These are phyloP conservation scores for Beauveria scarabaeidicola DNA, from an alignment of 2,329 filamentous ascomycete species.

Conservation along the genomic window DNA sequence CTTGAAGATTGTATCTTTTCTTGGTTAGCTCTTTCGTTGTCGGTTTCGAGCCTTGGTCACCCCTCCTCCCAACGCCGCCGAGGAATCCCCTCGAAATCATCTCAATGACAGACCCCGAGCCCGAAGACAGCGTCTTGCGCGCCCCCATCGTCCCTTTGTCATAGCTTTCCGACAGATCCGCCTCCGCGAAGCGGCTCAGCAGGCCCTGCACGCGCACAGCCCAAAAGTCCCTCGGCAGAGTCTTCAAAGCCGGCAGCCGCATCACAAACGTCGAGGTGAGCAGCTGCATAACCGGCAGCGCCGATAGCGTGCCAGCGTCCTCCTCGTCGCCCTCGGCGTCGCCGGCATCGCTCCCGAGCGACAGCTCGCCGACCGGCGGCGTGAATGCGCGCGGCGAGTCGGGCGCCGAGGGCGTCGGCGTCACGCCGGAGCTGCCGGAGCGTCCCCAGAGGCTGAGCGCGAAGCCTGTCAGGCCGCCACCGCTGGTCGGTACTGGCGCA, in stretches of 20 bases:
- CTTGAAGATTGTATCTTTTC: conserved; percentile 44
- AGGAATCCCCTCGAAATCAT: conserved; percentile 58
- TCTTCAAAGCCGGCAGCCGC: conserved; percentile 55
- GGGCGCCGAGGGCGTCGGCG: conserved; percentile 4
- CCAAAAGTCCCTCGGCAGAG: conserved; percentile 59
- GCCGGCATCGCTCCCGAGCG: conserved; percentile 9
- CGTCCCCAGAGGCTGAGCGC: conserved; percentile 8
- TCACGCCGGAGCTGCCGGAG: background rate
- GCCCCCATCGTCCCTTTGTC: conserved; percentile 69
- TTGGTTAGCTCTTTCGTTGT: conserved; percentile 13
- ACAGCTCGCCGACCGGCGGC: background rate
- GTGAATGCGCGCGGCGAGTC: conserved; percentile 1
- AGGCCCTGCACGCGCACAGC: conserved; percentile 50
- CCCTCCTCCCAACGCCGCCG: conserved; percentile 37
- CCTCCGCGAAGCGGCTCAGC: conserved; percentile 53
- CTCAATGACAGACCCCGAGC: conserved; percentile 60
- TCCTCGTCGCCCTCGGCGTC: conserved; percentile 19
- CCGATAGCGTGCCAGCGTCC: conserved; percentile 25
- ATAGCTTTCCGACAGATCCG: conserved; percentile 70
- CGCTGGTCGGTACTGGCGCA: conserved; percentile 13
- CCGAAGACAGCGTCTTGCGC: conserved; percentile 66
- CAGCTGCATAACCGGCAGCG: conserved; percentile 58
- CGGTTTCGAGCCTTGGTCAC: conserved; percentile 6
- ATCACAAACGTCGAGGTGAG: conserved; percentile 58
- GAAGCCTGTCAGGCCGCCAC: conserved; percentile 13